phyloP scores from a whole-genome alignment of 148 eudicot genomes.

The Bassia scoparia region DNA sequence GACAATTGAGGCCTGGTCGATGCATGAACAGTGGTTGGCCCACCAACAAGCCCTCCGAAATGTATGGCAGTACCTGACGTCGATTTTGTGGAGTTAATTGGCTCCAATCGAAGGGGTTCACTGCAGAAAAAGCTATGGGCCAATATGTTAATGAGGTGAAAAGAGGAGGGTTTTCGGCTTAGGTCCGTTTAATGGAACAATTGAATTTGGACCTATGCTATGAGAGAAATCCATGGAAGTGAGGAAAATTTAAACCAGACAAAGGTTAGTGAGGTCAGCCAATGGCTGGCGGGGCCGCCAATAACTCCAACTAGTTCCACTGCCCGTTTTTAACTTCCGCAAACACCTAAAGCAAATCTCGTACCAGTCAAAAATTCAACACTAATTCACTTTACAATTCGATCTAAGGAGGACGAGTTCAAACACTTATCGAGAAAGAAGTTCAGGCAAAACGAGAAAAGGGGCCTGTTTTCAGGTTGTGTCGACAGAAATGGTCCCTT shows the following conservation, averaged over 20 bases:
- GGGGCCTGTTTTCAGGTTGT: neutral
- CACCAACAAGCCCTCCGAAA: neutral
- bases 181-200: neutral
- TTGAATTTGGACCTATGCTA: neutral
- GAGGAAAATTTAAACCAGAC: neutral
- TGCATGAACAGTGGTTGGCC: neutral
- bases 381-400: neutral
- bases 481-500: neutral
- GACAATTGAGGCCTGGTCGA: too few species aligned
- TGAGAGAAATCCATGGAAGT: neutral
- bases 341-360: too few species aligned
- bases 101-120: neutral
- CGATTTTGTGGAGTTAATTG: neutral
- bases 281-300: too few species aligned
- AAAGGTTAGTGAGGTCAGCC: neutral
- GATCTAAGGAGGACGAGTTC: neutral
- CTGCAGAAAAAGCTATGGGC: neutral
- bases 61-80: neutral
- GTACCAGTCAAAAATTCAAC: neutral
- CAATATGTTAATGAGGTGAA: neutral
- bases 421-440: neutral
- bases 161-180: neutral
- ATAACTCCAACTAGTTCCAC: too few species aligned
- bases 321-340: too few species aligned
- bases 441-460: neutral